A percentile compares a stretch with the other conserved stretches of the same genome.
These are phyloP conservation scores for Chalciporus pseudorubinellus DNA, from an alignment of 768 basidiomycete genomes.

Conservation along the genomic window DNA sequence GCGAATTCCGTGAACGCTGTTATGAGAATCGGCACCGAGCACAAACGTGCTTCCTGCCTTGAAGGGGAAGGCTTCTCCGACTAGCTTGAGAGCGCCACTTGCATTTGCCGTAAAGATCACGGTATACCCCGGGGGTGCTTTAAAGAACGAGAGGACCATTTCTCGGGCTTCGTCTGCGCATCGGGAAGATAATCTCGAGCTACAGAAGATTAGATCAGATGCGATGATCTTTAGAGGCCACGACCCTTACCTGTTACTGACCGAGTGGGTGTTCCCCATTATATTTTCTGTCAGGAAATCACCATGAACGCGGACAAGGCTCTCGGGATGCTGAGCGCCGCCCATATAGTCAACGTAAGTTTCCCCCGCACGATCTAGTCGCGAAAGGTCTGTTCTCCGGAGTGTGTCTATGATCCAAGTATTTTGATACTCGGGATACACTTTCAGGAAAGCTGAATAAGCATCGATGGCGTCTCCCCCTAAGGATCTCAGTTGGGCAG, in stretches of 20 bases:
- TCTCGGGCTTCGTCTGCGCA: conserved; percentile 68
- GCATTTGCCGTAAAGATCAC: conserved; percentile 84
- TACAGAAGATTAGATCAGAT: conserved; percentile 25
- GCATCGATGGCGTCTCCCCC: conserved; percentile 40
- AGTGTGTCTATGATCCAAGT: conserved; percentile 73
- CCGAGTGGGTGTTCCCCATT: conserved; percentile 82
- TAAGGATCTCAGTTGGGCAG: conserved; percentile 16
- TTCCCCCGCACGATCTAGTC: conserved; percentile 61
- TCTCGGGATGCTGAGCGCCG: conserved; percentile 76
- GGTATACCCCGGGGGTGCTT: conserved; percentile 71
- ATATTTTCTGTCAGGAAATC: conserved; percentile 64
- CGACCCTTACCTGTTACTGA: conserved; percentile 67
- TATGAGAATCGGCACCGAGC: conserved; percentile 77
- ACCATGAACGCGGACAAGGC: conserved; percentile 66
- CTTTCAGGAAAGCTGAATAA: conserved; percentile 47
- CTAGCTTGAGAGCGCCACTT: conserved; percentile 73
- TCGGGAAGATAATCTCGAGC: conserved; percentile 67
- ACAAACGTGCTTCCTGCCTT: conserved; percentile 54
- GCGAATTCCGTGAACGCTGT: conserved; percentile 80
- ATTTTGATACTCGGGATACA: conserved; percentile 54
- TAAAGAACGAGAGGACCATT: conserved; percentile 74
- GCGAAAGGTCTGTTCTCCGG: conserved; percentile 57
- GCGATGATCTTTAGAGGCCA: background rate
- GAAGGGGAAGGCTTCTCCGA: conserved; percentile 82
- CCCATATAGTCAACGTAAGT: conserved; percentile 89